Conservation (phyloP, 768 basidiomycete genomes). For the Peribolospora baueri region DNA sequence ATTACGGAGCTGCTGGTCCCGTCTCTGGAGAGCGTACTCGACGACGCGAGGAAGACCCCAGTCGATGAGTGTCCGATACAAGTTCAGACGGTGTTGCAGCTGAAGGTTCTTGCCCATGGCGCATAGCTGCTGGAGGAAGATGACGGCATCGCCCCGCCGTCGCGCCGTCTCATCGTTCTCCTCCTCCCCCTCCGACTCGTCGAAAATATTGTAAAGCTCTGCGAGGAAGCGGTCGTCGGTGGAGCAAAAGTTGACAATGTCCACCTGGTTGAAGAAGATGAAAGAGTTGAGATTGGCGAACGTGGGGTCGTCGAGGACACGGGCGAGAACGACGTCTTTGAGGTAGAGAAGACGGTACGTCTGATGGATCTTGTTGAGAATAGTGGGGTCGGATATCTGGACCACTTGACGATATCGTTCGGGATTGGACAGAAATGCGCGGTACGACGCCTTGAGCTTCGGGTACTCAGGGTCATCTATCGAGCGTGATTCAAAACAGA, state of each 20-base stretch:
- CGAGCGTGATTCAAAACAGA: neutral
- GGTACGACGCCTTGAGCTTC: constrained; percentile 85
- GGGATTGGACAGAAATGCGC: constrained; percentile 62
- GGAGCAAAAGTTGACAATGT: constrained; percentile 79
- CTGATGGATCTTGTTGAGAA: constrained; percentile 79
- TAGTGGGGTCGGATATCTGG: constrained; percentile 43
- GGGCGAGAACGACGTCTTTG: constrained; percentile 90
- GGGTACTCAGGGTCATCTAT: constrained; percentile 94
- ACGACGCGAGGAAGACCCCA: constrained; percentile 71
- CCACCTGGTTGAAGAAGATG: constrained; percentile 97
- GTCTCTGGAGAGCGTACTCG: constrained; percentile 63
- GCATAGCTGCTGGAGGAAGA: constrained; percentile 74
- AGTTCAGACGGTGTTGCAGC: constrained; percentile 51
- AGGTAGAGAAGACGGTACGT: constrained; percentile 92
- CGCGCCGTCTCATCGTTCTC: neutral
- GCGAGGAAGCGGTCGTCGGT: constrained; percentile 47
- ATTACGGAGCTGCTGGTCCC: constrained; percentile 38
- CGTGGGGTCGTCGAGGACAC: constrained; percentile 81
- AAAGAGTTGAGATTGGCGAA: constrained; percentile 92
- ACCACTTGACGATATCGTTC: constrained; percentile 79
- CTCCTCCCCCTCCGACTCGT: neutral
- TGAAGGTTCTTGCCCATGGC: constrained; percentile 94
- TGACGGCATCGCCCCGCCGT: constrained; percentile 42
- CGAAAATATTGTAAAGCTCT: constrained; percentile 48
- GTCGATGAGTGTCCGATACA: constrained; percentile 71